Evolutionary conservation across 23 red algal species (phyloP), one percentile per base, ranked within the genome.

Genomic region (Cyanidiococcus yangmingshanensis): DNA sequence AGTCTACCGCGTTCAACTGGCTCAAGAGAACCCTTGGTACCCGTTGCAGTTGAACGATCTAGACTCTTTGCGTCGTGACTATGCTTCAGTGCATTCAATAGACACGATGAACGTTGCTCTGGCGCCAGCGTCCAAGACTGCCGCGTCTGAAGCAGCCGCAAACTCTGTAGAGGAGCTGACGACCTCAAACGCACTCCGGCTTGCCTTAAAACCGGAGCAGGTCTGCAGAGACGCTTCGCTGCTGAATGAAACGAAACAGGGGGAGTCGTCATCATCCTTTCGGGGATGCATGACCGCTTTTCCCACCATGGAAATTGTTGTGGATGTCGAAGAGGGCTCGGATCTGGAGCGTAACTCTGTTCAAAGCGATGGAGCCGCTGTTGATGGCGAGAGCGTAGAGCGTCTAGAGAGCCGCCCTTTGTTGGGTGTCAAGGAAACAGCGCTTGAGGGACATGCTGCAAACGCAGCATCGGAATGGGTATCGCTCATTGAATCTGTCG

Each of bases 1-100:
- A 39, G 85, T 88, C 24, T 38, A 82, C 57, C 58, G 85, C 41
- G 85, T 58, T 24, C 85, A 88, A 54, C 68, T 88, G 37, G 1
- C 77, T 15, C 35, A 76, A 37, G 2, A 35, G 0, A 88, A 88
- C n/a, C 21, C 25, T 41, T 88, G 37, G 39, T 88, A 88, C 39
- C 39, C 35, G 40, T 80, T 68, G 32, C 54, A 76, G 18, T 76
- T 37, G 0, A 76, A 31, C 71, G 50, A 63, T 17, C 17, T n/a
- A 18, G 38, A 41, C 36, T 68, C 45, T 7, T 54, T 54, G 45
- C 45, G 45, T 54, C 45, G 45, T 7, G 7, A 54, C 45, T 21
- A 7, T 54, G 45, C 45, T 7, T 15, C 7, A 7, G 7, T 54
- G 45, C 21, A 7, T 7, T 7, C 45, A 21, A 21, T 7, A 21